Evolutionary conservation across 2,329 filamentous ascomycete species (phyloP).

Genomic region (Mycosphaerelloides madeirae): DNA sequence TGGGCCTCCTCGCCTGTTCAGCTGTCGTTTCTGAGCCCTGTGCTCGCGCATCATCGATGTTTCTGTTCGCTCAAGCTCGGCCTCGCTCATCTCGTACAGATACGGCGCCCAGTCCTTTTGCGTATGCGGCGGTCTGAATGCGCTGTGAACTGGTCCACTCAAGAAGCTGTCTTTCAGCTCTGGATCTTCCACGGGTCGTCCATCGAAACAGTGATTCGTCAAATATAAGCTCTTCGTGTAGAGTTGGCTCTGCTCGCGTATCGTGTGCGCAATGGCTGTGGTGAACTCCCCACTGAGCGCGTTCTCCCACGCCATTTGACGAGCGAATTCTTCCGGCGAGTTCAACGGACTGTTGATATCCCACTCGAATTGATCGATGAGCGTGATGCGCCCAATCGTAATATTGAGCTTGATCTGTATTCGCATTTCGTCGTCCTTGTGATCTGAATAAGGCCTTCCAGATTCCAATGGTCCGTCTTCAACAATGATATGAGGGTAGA

Average conservation of each 20-base stretch:
- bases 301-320: constrained; percentile 81
- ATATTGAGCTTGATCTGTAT: constrained; percentile 95
- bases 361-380: constrained; percentile 98
- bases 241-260: constrained; percentile 89
- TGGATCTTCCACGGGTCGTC: constrained; percentile 83
- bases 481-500: constrained; percentile 84
- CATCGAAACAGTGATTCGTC: constrained; percentile 90
- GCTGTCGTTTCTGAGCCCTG: constrained; percentile 87
- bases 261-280: constrained; percentile 95
- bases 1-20: constrained; percentile 87
- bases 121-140: constrained; percentile 86
- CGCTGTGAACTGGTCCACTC: constrained; percentile 71
- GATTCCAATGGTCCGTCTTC: constrained; percentile 88
- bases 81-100: constrained; percentile 87
- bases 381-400: constrained; percentile 87
- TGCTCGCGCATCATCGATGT: constrained; percentile 91
- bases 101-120: constrained; percentile 93
- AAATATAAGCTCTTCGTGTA: constrained; percentile 93
- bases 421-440: constrained; percentile 99
- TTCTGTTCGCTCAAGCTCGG: constrained; percentile 84
- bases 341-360: constrained; percentile 95
- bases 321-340: constrained; percentile 89
- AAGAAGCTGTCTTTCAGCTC: constrained; percentile 83
- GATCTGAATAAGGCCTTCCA: constrained; percentile 82
- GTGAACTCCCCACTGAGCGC: constrained; percentile 93